Base-by-base conservation (phyloP, 179 eudicot species). In the Beta macrorhiza region DNA sequence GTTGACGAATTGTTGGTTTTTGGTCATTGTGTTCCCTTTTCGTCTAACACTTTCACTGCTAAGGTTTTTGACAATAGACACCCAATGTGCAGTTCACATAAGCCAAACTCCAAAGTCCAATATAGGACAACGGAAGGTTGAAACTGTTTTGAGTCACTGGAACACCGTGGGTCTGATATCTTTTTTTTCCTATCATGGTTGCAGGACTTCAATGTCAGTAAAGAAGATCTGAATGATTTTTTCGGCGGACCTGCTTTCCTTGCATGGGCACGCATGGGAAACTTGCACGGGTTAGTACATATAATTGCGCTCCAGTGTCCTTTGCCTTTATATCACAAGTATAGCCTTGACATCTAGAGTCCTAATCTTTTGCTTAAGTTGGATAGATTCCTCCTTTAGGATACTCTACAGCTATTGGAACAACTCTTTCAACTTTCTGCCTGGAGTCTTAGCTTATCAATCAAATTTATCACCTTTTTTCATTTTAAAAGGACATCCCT, bases 201-300 rank as follows among this genome's bases (percentile, higher is more conserved):
- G 78, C 91, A 94, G 98, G 93, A 87, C 82, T 92, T 91, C 32
- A 90, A 91, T 82, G 85, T 94, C 59, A 90, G 90, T 79, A 82
- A 82, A 79, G 88, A 86, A 80, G 92, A 91, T 63, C 86, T 96
- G 86, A 82, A 91, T 87, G 88, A 86, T 90, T 96, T 94, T 85
- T 96, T 94, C 79, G 98, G 98, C 62, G 99, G 99, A 80, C 99
- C 99, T 86, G 98, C 99, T 79, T 96, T 96, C 84, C 99, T 94
- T 85, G 99, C 99, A 61, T 96, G 99, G 99, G 98, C 99, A 82
- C 98, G 98, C 76, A 94, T 96, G 99, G 99, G 99, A 82, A 96
- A 96, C 87, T 87, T 96, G 79, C 99, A 94, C 67, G 93, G 89
- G 99, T 96, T 71, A 83, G 97, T 79, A 59, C 52, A 49, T 71